Conservation (phyloP, 148 eudicot genomes). For the Rhododendron mucronatum region DNA sequence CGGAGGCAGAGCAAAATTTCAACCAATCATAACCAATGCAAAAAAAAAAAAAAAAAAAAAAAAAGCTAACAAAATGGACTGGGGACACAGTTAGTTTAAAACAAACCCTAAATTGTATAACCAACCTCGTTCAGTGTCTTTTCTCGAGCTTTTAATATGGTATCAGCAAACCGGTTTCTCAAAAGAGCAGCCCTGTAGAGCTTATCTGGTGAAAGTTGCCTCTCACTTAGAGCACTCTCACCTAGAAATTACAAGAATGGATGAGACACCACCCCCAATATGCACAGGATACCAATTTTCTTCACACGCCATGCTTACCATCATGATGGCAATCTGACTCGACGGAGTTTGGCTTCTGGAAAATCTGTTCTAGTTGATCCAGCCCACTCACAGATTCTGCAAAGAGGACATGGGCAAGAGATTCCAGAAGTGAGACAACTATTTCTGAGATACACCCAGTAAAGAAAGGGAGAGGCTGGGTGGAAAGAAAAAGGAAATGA, state of each 20-base stretch:
- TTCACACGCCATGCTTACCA: slow-evolving; percentile 36
- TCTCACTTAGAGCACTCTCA: slow-evolving; percentile 45
- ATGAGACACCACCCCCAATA: slow-evolving; percentile 8
- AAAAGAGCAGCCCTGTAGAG: slow-evolving; percentile 59
- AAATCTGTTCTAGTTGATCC: slow-evolving; percentile 35
- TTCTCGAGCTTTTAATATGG: slow-evolving; percentile 70
- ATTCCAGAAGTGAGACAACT: neutral
- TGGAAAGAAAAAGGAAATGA: too few species aligned
- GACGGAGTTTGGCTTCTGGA: slow-evolving; percentile 26
- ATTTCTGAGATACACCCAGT: neutral
- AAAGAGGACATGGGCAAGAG: slow-evolving; percentile 1
- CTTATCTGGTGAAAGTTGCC: slow-evolving; percentile 59
- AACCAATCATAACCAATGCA: slow-evolving; percentile 1
- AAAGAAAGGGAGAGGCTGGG: neutral
- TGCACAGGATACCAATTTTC: neutral
- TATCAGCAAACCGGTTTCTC: slow-evolving; percentile 61
- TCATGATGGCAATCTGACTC: slow-evolving; percentile 33
- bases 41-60: neutral
- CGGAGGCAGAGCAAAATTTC: neutral
- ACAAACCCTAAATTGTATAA: slow-evolving; percentile 7
- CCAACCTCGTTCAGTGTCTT: slow-evolving; percentile 53
- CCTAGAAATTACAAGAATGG: slow-evolving; percentile 25
- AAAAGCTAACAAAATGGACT: neutral
- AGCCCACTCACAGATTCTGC: slow-evolving; percentile 38
- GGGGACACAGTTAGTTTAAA: neutral